A percentile compares a stretch with the other conserved stretches of the same genome.
Conservation (phyloP, 2,329 filamentous ascomycete species). For the Penicillium sp. region DNA sequence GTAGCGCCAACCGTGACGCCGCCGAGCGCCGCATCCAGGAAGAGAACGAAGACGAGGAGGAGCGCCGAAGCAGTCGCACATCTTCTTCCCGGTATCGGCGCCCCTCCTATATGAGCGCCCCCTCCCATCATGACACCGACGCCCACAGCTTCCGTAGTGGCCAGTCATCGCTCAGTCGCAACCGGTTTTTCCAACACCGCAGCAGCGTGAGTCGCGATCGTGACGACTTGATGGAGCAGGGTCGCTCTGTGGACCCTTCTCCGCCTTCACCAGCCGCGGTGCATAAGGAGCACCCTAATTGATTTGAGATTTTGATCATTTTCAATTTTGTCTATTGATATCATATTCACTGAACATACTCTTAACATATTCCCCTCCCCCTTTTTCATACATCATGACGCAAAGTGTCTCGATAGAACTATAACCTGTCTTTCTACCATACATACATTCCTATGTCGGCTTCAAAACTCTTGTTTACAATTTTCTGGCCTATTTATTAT, state of each 20-base stretch:
- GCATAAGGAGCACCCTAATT: slow-evolving; percentile 2
- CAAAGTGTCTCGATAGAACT: not conserved
- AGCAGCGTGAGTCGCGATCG: slow-evolving; percentile 30
- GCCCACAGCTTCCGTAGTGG: slow-evolving; percentile 32
- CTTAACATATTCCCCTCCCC: not conserved
- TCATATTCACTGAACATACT: not conserved
- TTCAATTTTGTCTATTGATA: not conserved
- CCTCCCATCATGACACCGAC: slow-evolving; percentile 22
- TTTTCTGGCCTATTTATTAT: slow-evolving; percentile 1
- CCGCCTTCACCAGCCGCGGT: slow-evolving; percentile 2
- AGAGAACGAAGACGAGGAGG: slow-evolving; percentile 33
- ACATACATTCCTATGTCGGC: slow-evolving; percentile 5
- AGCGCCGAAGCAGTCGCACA: slow-evolving; percentile 28
- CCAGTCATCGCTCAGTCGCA: slow-evolving; percentile 49
- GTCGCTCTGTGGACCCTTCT: slow-evolving; percentile 38
- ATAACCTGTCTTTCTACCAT: slow-evolving; percentile 4
- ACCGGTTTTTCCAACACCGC: slow-evolving; percentile 61
- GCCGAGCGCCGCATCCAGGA: slow-evolving; percentile 41
- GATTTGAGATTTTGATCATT: not conserved
- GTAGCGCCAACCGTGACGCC: slow-evolving; percentile 40
- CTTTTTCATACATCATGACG: not conserved
- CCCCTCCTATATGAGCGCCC: slow-evolving; percentile 27
- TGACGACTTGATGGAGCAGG: slow-evolving; percentile 48
- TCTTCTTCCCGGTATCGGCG: slow-evolving; percentile 27
- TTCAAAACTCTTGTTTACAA: not conserved